Percentiles rank a stretch among this genome's conserved stretches.
These are phyloP conservation scores for Tanacetum coccineum DNA, from an alignment of 129 eudicot genomes.

Conservation along the genomic window DNA sequence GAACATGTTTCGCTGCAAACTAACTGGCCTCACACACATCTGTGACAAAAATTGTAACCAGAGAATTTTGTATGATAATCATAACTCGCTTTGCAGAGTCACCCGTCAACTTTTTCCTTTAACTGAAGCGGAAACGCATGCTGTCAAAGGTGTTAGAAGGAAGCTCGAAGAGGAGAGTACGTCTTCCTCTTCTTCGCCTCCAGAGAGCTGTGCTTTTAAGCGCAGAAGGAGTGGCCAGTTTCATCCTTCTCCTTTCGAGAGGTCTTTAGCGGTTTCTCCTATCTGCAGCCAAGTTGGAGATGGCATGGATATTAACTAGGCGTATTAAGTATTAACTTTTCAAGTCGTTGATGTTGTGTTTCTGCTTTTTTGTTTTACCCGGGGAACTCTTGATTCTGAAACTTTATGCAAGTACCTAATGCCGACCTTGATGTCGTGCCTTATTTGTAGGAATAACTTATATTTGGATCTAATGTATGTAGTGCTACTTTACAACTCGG, in stretches of 20 bases:
- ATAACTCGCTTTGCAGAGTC: constrained; percentile 89
- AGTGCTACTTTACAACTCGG: constrained; percentile 41
- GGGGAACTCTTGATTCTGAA: constrained; percentile 31
- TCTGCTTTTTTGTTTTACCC: constrained; percentile 20
- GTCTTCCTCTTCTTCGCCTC: constrained; percentile 33
- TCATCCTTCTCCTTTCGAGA: constrained; percentile 88
- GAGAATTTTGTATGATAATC: constrained; percentile 87
- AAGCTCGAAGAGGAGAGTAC: constrained; percentile 67
- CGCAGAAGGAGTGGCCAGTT: constrained; percentile 73
- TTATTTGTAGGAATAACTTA: constrained; percentile 56
- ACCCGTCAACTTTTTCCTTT: constrained; percentile 80
- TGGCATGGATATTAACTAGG: constrained; percentile 93
- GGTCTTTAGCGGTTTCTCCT: constrained; percentile 77
- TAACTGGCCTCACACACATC: constrained; percentile 88
- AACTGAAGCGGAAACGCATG: constrained; percentile 69
- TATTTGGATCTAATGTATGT: constrained; percentile 41
- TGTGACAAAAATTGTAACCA: constrained; percentile 99
- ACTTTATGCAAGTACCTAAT: constrained; percentile 39
- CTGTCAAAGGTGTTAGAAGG: constrained; percentile 93
- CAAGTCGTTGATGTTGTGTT: constrained; percentile 20
- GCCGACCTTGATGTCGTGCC: constrained; percentile 44
- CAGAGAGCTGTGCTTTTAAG: constrained; percentile 79
- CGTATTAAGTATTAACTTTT: constrained; percentile 12
- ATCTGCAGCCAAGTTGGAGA: constrained; percentile 91
- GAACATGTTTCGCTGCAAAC: constrained; percentile 87